Evolutionary conservation across 2,329 filamentous ascomycete genomes (phyloP), one percentile per base, ranked within the genome.

Genomic region (Calonectria fujianensis): DNA sequence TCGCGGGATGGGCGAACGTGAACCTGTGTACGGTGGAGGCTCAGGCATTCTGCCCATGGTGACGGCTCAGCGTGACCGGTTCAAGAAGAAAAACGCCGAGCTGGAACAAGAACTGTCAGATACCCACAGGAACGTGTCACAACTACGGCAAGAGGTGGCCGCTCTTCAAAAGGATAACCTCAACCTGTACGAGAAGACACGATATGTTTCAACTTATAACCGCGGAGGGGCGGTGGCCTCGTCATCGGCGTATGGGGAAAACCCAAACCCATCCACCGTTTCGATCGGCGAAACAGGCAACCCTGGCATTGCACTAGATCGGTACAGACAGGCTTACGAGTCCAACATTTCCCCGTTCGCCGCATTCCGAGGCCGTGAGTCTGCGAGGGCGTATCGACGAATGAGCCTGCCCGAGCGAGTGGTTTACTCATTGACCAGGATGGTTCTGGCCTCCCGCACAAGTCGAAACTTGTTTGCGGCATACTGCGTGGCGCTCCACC

Each of bases 21-120:
- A 95, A 61, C 89, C 93, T 11, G 90, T 93, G 70, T 81, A 81
- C 32, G 94, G 94, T 39, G 90, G 94, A 69, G 95, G 95, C 2
- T 95, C 95, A 0, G 95, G 96, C 16, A 98, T 99, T 77, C 88
- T 99, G 31, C 97, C 97, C 41, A 99, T 99, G 97, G 94, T 99
- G 68, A 98, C 97, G 41, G 97, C 97, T 2, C 97, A 99, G 86
- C 94, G 97, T 75, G 97, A 99, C 86, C 95, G 97, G 67, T 99
- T 98, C 91, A 98, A 98, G 89, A 95, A 98, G 88, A 95, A 96
- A 82, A 98, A 98, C 78, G 88, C 92, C 0, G 94, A 99, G 83
- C 91, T 99, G 29, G 97, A 98, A 86, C 92, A 94, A 74, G 96
- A 98, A 82, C 89, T 98, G 13, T 95, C 96, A 8, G 96, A 97